Evolutionary conservation across 2,329 filamentous ascomycete genomes (phyloP), one percentile per base, ranked within the genome.

Genomic region (Ophiostoma sp.): DNA sequence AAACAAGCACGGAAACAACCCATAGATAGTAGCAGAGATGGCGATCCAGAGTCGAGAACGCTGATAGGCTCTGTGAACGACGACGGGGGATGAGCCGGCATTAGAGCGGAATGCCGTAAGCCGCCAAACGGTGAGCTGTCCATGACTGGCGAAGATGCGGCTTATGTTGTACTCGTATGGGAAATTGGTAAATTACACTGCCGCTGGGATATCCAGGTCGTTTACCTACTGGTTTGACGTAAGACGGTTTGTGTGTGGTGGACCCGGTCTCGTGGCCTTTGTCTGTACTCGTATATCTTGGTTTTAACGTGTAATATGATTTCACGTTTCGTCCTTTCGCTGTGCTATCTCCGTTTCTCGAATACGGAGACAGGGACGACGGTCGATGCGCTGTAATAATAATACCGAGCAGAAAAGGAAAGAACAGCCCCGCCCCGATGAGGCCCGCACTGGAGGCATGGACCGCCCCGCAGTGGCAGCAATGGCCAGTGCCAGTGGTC

Each of bases 171-270:
- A n/a, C n/a, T n/a, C n/a, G n/a, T n/a, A 27, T 27, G 27, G 27
- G 27, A 27, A 27, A 27, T 27, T 27, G 27, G 9, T 47, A 58
- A 38, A 58, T 38, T 58, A 38, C 47, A 52, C 45, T 11, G 9
- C 12, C 12, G 5, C 45, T 4, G 45, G 3, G 27, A 12, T 2
- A 27, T 27, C 2, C 27, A 27, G 27, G 2, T 55, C 18, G n/a
- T 52, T 58, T 58, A 58, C 27, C 55, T 60, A 60, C 55, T 60
- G 27, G 52, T 27, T 60, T 60, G 55, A 60, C 55, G 55, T 52
- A 52, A 18, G 5, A 5, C 16, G 16, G 27, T 27, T 27, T 27
- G 27, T 27, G 14, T 18, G n/a, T 16, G 52, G 52, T 58, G 52
- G 55, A 38, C 55, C n/a, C 55, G 55, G 55, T 60, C 55, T 60